phyloP scores from a whole-genome alignment of 495 filamentous ascomycete species.

The Margaritispora aquatica region DNA sequence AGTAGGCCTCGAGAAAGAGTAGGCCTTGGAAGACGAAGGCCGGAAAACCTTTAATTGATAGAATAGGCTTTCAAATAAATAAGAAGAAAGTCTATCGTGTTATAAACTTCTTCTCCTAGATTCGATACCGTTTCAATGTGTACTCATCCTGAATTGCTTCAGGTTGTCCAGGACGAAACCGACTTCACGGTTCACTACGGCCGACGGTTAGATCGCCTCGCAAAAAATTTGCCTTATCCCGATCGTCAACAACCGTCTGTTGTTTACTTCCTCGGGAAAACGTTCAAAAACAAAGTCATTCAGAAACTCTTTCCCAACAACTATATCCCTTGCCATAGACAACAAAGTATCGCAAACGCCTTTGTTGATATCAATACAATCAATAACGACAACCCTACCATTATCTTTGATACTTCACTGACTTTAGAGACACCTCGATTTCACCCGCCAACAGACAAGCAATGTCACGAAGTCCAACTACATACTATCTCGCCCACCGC shows the following conservation, averaged over 20 bases:
- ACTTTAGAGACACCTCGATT: slow-evolving; percentile 1
- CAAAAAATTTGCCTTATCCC: slow-evolving; percentile 4
- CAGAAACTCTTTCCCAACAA: slow-evolving; percentile 9
- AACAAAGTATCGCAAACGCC: slow-evolving; percentile 12
- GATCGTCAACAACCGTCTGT: slow-evolving; percentile 9
- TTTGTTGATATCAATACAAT: slow-evolving; percentile 4
- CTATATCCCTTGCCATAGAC: slow-evolving; percentile 4
- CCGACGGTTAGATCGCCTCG: slow-evolving; percentile 5
- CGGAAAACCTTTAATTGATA: background rate
- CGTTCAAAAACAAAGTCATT: slow-evolving; percentile 2
- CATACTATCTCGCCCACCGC: background rate
- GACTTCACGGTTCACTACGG: slow-evolving; percentile 7
- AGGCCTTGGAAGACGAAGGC: background rate
- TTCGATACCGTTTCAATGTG: background rate
- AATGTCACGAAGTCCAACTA: slow-evolving; percentile 8
- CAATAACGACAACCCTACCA: slow-evolving; percentile 12
- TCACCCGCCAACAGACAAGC: slow-evolving; percentile 11
- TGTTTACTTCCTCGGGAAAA: slow-evolving; percentile 10
- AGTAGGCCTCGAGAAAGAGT: background rate
- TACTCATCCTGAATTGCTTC: slow-evolving; percentile 9
- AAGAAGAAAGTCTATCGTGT: background rate
- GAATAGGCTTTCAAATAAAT: background rate
- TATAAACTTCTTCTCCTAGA: background rate
- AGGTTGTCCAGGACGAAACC: slow-evolving; percentile 7
- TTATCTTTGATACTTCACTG: slow-evolving; percentile 10